Evolutionary conservation across 495 filamentous ascomycete genomes (phyloP).

Genomic region (Lasiosphaeria miniovina): DNA sequence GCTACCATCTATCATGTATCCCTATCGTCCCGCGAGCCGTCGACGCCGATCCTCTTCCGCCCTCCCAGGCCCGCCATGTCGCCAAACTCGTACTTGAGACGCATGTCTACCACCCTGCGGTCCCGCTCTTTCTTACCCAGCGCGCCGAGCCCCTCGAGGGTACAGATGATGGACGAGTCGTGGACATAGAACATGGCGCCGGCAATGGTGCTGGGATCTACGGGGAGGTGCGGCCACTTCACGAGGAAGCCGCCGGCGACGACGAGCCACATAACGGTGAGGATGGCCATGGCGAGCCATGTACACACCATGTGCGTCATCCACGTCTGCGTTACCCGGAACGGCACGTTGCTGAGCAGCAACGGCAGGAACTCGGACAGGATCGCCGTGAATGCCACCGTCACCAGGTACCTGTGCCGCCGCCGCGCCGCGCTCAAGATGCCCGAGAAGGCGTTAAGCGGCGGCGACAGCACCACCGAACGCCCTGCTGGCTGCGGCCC

Average conservation of each 20-base stretch:
- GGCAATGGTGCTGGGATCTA: slow-evolving; percentile 26
- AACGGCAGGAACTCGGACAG: slow-evolving; percentile 36
- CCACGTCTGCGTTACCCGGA: slow-evolving; percentile 29
- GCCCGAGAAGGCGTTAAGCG: slow-evolving; percentile 30
- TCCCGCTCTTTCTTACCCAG: slow-evolving; percentile 19
- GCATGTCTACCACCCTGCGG: slow-evolving; percentile 13
- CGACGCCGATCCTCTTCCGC: slow-evolving; percentile 19
- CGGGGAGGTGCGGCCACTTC: slow-evolving; percentile 26
- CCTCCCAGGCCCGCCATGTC: slow-evolving; percentile 19
- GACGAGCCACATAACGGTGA: slow-evolving; percentile 36
- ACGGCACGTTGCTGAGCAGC: slow-evolving; percentile 36
- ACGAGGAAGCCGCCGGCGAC: slow-evolving; percentile 28
- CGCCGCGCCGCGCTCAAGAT: slow-evolving; percentile 29
- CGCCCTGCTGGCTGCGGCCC: slow-evolving; percentile 18
- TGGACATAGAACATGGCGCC: slow-evolving; percentile 28
- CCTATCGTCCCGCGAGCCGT: slow-evolving; percentile 13
- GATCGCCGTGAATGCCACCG: slow-evolving; percentile 30
- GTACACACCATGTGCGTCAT: slow-evolving; percentile 30
- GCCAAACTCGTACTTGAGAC: slow-evolving; percentile 18
- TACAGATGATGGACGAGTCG: slow-evolving; percentile 23
- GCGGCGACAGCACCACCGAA: slow-evolving; percentile 29
- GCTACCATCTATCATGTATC: not conserved
- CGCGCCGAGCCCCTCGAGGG: slow-evolving; percentile 20
- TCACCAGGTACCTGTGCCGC: slow-evolving; percentile 27
- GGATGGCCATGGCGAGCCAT: slow-evolving; percentile 32